Conservation (phyloP, 2,329 filamentous ascomycete genomes). For the Fusarium humuli region DNA sequence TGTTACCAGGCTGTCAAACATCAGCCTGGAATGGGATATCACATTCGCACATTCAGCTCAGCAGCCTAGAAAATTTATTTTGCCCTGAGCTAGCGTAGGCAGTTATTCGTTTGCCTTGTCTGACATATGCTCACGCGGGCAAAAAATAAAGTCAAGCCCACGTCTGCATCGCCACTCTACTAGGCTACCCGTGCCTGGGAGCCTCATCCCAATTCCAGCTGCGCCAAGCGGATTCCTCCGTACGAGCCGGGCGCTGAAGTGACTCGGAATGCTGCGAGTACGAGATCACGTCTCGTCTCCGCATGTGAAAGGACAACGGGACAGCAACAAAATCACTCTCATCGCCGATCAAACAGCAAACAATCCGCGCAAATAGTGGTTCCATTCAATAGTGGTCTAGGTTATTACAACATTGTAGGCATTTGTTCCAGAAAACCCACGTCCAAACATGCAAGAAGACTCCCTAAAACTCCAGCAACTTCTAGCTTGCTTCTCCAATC, state of each 20-base stretch:
- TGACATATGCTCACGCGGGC: conserved; percentile 15
- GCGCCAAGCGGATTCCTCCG: conserved; percentile 27
- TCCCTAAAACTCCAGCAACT: conserved; percentile 22
- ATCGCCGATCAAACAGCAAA: conserved; percentile 4
- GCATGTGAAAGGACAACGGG: background rate
- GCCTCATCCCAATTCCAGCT: conserved; percentile 18
- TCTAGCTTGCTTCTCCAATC: conserved; percentile 25
- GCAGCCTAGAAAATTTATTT: conserved; percentile 20
- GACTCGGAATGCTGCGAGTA: conserved; percentile 12
- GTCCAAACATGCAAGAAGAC: conserved; percentile 6
- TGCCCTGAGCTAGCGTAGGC: conserved; percentile 1
- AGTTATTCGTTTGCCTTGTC: conserved; percentile 24
- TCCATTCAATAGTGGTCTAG: background rate
- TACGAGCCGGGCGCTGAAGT: conserved; percentile 30
- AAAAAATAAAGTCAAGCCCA: background rate
- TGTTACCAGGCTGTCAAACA: conserved; percentile 13
- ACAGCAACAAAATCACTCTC: background rate
- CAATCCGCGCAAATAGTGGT: conserved; percentile 4
- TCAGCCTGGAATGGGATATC: conserved; percentile 4
- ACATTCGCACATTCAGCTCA: conserved; percentile 1
- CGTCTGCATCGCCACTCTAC: conserved; percentile 25
- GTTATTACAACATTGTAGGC: conserved; percentile 10
- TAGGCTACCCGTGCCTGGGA: conserved; percentile 3
- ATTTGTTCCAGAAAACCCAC: conserved; percentile 17
- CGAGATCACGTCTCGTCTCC: conserved; percentile 10